Conservation (phyloP, 192 early-diverging fungal species). For the Coemansia umbellata region DNA sequence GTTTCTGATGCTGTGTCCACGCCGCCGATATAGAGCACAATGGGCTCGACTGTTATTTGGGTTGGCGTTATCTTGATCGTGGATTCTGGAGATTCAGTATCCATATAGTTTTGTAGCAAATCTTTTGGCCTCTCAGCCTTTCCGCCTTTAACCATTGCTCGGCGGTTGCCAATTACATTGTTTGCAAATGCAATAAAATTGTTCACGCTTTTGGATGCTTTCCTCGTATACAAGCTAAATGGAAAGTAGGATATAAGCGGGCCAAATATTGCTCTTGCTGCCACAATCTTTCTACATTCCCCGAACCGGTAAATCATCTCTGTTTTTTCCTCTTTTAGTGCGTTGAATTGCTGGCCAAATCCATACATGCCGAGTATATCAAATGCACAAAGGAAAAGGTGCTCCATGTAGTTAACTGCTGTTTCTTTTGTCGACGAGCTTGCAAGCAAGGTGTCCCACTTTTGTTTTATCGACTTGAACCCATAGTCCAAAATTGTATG, state of each 20-base stretch:
- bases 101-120: constrained; percentile 34
- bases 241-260: too few species aligned
- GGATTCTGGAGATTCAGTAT: constrained; percentile 22
- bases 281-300: too few species aligned
- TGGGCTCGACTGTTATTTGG: constrained; percentile 21
- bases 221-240: background rate
- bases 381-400: constrained; percentile 23
- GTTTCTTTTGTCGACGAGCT: background rate
- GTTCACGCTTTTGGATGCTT: constrained; percentile 9
- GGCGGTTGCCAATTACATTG: background rate
- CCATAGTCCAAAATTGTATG: constrained; percentile 26
- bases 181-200: constrained; percentile 7
- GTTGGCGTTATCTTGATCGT: constrained; percentile 11
- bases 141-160: background rate
- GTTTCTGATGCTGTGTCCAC: constrained; percentile 30
- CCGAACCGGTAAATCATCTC: too few species aligned
- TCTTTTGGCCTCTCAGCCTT: constrained; percentile 16
- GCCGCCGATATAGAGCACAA: constrained; percentile 18
- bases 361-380: constrained; percentile 34
- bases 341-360: constrained; percentile 33
- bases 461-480: constrained; percentile 14
- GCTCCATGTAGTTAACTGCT: constrained; percentile 14
- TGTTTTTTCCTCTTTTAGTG: constrained; percentile 16
- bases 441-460: constrained; percentile 16
- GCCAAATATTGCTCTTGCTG: too few species aligned